Conservation (phyloP, 164 flowering plant species). For the Protea cynaroides region DNA sequence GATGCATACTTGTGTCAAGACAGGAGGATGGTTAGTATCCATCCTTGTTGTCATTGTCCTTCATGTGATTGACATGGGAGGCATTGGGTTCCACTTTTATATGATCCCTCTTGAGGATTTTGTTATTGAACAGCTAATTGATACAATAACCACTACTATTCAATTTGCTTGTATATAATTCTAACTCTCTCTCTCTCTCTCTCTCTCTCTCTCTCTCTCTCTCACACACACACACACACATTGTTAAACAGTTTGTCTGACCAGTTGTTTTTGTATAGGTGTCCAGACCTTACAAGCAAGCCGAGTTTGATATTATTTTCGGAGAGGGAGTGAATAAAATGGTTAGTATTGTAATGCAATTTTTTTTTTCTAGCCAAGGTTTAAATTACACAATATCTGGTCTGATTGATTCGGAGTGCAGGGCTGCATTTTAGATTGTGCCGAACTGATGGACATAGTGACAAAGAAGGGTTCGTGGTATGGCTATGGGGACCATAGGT, state of each 20-base stretch:
- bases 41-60: no score
- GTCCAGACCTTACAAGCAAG: constrained; percentile 97
- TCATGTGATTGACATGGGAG: neutral
- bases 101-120: no score
- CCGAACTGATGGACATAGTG: constrained; percentile 78
- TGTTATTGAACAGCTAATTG: no score
- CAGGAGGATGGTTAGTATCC: neutral
- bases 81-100: neutral
- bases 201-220: no score
- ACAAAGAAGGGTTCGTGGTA: constrained; percentile 93
- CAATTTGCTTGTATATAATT: neutral
- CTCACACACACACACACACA: no score
- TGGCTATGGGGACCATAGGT: constrained; percentile 96
- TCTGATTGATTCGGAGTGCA: constrained; percentile 25
- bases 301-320: constrained; percentile 92
- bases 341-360: constrained; percentile 39
- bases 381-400: neutral
- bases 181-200: neutral
- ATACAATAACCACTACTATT: neutral
- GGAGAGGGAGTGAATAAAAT: constrained; percentile 93
- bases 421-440: constrained; percentile 97
- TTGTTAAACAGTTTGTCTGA: no score
- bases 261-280: no score
- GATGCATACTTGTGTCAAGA: no score
- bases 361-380: neutral